Percentiles rank a stretch among this genome's conserved stretches.
Conservation (phyloP, 2,329 filamentous ascomycete genomes). For the Neobulgaria alba region DNA sequence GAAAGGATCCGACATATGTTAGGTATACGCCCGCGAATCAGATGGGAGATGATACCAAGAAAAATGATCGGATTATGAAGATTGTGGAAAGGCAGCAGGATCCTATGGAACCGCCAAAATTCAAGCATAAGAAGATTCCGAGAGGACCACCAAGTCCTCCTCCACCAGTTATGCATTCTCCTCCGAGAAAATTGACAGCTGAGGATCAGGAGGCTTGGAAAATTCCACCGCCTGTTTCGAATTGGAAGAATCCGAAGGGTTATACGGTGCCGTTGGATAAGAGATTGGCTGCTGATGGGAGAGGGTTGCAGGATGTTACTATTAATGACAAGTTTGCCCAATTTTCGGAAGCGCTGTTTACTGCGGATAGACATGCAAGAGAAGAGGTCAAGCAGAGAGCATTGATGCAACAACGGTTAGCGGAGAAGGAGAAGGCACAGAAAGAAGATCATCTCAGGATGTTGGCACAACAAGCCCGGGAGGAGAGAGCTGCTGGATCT, state of each 20-base stretch:
- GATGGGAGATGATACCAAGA: slow-evolving; percentile 80
- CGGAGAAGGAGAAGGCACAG: slow-evolving; percentile 90
- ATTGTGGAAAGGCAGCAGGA: slow-evolving; percentile 92
- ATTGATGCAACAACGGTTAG: slow-evolving; percentile 89
- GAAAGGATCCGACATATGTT: slow-evolving; percentile 85
- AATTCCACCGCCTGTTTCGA: slow-evolving; percentile 82
- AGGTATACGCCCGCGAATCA: slow-evolving; percentile 93
- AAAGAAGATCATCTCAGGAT: slow-evolving; percentile 88
- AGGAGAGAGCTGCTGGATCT: slow-evolving; percentile 56
- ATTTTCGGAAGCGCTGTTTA: slow-evolving; percentile 88
- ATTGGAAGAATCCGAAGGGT: slow-evolving; percentile 99
- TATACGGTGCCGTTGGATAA: slow-evolving; percentile 96
- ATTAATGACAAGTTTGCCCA: slow-evolving; percentile 99
- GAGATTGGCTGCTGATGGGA: slow-evolving; percentile 84
- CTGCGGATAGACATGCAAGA: slow-evolving; percentile 86
- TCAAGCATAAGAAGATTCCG: slow-evolving; percentile 98
- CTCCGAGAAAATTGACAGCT: slow-evolving; percentile 87
- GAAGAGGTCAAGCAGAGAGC: slow-evolving; percentile 91
- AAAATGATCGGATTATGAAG: slow-evolving; percentile 96
- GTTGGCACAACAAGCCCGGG: slow-evolving; percentile 83
- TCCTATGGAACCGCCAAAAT: slow-evolving; percentile 94
- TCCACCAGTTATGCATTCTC: slow-evolving; percentile 89
- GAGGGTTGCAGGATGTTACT: slow-evolving; percentile 83
- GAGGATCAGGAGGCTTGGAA: slow-evolving; percentile 97
- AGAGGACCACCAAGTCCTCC: slow-evolving; percentile 86